Conservation (phyloP, 2,329 filamentous ascomycete species). For the Calonectria multiphialidica region DNA sequence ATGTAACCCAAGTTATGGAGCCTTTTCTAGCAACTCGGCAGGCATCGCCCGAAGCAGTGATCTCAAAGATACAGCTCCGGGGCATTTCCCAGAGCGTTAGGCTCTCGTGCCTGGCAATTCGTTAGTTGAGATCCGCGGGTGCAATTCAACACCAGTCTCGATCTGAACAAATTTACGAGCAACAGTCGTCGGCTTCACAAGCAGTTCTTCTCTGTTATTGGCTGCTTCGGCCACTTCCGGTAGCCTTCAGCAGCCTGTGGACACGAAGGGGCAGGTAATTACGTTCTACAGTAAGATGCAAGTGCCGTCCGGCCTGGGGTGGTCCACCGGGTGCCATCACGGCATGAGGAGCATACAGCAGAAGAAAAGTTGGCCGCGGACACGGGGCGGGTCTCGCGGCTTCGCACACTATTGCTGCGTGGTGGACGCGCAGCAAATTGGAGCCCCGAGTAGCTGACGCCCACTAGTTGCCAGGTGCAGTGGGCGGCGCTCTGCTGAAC, state of each 20-base stretch:
- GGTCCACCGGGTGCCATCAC: background rate
- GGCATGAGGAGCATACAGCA: background rate
- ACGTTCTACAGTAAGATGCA: background rate
- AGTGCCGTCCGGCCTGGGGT: background rate
- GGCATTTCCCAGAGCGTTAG: background rate
- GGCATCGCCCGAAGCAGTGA: background rate
- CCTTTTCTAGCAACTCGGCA: background rate
- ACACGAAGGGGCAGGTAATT: background rate
- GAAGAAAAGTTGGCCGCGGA: background rate
- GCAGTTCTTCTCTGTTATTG: background rate
- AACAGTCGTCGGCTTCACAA: no score
- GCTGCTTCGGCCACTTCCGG: background rate
- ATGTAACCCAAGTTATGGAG: constrained; percentile 9
- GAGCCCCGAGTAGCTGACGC: background rate
- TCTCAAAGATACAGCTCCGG: background rate
- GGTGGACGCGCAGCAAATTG: background rate
- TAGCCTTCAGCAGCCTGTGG: background rate
- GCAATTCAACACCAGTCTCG: background rate
- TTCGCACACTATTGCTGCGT: constrained; percentile 1
- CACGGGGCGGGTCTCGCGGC: constrained; percentile 16
- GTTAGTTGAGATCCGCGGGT: background rate
- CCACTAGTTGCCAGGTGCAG: background rate
- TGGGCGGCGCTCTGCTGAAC: background rate
- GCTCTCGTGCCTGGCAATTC: background rate
- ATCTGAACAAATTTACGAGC: background rate